A percentile compares a stretch with the other conserved stretches of the same genome.
phyloP scores from a whole-genome alignment of 176 grass and related monocot genomes.

The Aegilops umbellulata region DNA sequence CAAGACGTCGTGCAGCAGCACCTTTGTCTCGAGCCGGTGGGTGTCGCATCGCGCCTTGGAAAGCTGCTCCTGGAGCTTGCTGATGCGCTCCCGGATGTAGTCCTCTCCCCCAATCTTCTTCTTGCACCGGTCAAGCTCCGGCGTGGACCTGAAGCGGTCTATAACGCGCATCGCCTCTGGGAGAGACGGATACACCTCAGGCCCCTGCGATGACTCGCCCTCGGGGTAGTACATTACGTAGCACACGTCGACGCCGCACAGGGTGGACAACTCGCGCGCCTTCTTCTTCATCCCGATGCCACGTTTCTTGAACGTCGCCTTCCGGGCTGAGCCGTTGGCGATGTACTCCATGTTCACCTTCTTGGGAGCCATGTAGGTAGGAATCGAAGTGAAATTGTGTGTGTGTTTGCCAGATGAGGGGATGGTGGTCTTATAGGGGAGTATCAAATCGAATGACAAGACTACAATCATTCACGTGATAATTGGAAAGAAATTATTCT shows the following conservation, averaged over 20 bases:
- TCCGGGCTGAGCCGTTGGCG: neutral
- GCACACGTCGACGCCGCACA: conserved; percentile 31
- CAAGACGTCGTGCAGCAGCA: conserved; percentile 36
- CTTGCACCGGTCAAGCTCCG: conserved; percentile 34
- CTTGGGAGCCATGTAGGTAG: conserved; percentile 29
- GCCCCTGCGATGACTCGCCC: neutral
- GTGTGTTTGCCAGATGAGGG: neutral
- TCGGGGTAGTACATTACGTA: neutral
- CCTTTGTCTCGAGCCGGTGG: conserved; percentile 6
- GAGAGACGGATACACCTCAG: neutral
- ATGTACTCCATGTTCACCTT: conserved; percentile 23
- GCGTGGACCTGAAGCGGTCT: conserved; percentile 26
- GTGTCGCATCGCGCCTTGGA: conserved; percentile 24
- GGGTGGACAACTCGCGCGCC: conserved; percentile 13
- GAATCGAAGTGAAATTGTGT: neutral
- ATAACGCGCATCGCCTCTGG: neutral
- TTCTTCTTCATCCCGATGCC: conserved; percentile 27
- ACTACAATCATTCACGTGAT: neutral
- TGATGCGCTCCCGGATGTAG: conserved; percentile 26
- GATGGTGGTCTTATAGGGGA: neutral
- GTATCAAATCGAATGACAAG: neutral
- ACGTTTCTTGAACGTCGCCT: conserved; percentile 16
- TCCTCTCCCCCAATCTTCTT: conserved; percentile 49
- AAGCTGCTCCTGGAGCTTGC: conserved; percentile 39
- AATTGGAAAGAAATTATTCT: neutral